phyloP scores from a whole-genome alignment of 148 eudicot species.

The Beta vulgaris region DNA sequence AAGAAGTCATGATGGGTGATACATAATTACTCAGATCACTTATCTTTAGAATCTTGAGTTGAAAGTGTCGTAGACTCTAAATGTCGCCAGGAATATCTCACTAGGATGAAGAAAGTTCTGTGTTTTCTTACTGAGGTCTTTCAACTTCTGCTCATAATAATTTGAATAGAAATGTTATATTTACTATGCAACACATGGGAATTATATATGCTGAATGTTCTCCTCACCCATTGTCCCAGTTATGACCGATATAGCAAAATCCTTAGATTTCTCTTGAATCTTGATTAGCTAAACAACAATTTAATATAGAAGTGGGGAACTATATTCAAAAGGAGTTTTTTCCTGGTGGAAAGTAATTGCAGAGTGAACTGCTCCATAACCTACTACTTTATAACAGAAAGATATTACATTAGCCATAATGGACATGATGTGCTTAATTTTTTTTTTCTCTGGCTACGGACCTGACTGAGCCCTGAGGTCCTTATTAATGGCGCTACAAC shows the following conservation, averaged over 20 bases:
- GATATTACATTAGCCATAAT: background rate
- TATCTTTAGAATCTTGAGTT: background rate
- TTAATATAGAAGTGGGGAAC: background rate
- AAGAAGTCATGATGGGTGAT: background rate
- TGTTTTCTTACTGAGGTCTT: background rate
- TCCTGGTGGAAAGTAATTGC: no score
- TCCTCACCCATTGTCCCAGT: background rate
- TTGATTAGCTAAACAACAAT: no score
- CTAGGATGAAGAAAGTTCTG: background rate
- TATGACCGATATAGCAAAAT: background rate
- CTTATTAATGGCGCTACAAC: background rate
- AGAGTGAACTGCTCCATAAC: background rate
- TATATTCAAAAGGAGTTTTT: background rate
- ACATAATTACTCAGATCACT: background rate
- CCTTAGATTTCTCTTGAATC: no score
- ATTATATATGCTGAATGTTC: background rate
- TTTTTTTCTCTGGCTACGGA: background rate
- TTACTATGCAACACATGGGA: background rate
- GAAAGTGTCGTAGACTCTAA: background rate
- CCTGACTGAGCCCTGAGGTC: background rate
- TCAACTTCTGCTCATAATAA: background rate
- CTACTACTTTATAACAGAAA: background rate
- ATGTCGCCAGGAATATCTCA: background rate
- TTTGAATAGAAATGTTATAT: background rate
- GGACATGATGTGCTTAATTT: background rate